Conservation (phyloP, 148 eudicot species). For the Camellia granthamiana region DNA sequence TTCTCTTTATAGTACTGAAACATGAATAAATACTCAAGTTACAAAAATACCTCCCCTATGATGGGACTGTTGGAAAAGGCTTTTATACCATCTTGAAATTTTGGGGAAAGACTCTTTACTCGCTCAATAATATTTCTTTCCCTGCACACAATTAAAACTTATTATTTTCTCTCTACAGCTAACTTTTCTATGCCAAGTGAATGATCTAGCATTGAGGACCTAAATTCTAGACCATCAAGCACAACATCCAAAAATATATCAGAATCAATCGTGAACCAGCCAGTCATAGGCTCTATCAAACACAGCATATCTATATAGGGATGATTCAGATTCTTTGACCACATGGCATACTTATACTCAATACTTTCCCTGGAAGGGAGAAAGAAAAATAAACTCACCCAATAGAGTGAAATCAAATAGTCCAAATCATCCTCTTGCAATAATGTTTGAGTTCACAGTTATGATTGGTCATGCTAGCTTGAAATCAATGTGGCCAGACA, state of each 20-base stretch:
- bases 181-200: not conserved
- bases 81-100: constrained; percentile 83
- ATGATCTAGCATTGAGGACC: not conserved
- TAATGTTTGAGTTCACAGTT: not conserved
- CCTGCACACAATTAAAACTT: constrained; percentile 35
- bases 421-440: not conserved
- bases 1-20: not conserved
- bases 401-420: not conserved
- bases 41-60: constrained; percentile 75
- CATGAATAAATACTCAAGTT: not conserved
- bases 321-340: no score
- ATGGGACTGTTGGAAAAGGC: constrained; percentile 84
- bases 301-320: no score
- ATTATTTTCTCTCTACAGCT: not conserved
- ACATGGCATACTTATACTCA: not conserved
- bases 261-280: not conserved
- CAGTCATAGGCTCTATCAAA: not conserved
- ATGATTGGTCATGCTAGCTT: not conserved
- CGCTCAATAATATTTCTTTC: constrained; percentile 78
- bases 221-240: not conserved
- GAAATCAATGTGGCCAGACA: not conserved
- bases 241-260: not conserved
- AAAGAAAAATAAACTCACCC: not conserved
- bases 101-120: constrained; percentile 64
- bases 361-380: not conserved